Conservation (phyloP, 2,329 filamentous ascomycete species). For the Colletotrichum musae region DNA sequence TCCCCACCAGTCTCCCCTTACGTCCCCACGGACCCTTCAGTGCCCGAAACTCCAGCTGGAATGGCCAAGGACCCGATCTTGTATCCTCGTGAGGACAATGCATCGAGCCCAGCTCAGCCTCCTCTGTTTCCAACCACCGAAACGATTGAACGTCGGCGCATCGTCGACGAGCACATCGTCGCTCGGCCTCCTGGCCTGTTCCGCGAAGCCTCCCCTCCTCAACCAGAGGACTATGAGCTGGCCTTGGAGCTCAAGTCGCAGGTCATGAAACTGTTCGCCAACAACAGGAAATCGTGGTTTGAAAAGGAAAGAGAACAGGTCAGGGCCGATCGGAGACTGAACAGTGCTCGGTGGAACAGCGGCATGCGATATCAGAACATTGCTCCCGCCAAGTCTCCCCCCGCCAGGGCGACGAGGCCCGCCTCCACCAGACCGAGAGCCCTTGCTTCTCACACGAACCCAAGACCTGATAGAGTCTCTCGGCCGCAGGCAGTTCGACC, state of each 20-base stretch:
- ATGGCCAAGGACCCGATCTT: slow-evolving; percentile 70
- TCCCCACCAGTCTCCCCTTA: slow-evolving; percentile 72
- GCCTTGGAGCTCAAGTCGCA: slow-evolving; percentile 67
- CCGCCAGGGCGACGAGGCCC: slow-evolving; percentile 42
- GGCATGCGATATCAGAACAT: slow-evolving; percentile 54
- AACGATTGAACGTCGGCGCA: slow-evolving; percentile 57
- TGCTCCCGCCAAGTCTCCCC: slow-evolving; percentile 58
- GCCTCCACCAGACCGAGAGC: slow-evolving; percentile 33
- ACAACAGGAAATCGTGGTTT: slow-evolving; percentile 64
- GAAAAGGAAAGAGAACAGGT: slow-evolving; percentile 66
- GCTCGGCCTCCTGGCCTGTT: slow-evolving; percentile 61
- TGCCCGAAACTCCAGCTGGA: slow-evolving; percentile 48
- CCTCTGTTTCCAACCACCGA: slow-evolving; percentile 65
- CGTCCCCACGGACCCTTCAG: slow-evolving; percentile 55
- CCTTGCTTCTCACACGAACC: slow-evolving; percentile 41
- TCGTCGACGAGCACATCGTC: slow-evolving; percentile 66
- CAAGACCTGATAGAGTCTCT: slow-evolving; percentile 50
- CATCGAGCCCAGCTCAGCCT: slow-evolving; percentile 58
- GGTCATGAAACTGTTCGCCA: slow-evolving; percentile 61
- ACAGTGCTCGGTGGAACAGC: slow-evolving; percentile 48
- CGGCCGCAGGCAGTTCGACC: slow-evolving; percentile 55
- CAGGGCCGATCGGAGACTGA: slow-evolving; percentile 61
- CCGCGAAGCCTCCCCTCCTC: slow-evolving; percentile 61
- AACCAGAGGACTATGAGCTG: slow-evolving; percentile 67
- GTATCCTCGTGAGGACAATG: slow-evolving; percentile 64